Conservation (phyloP, 2,329 filamentous ascomycete species). For the Penicillium janthinellum region DNA sequence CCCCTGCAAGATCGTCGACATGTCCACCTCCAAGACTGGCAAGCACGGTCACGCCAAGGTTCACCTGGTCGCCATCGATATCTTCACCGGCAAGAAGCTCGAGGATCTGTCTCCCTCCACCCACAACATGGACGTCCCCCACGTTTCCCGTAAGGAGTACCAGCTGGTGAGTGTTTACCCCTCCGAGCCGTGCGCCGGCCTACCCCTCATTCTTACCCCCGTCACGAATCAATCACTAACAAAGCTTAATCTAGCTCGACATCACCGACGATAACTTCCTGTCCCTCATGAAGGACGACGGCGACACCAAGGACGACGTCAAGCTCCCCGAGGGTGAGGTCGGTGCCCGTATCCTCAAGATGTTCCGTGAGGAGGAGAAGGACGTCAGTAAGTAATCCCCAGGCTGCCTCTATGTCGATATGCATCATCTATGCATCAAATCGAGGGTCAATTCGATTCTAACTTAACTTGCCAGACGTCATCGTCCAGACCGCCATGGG, state of each 20-base stretch:
- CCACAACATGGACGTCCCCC: conserved; percentile 83
- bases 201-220: not conserved
- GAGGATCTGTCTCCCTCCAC: conserved; percentile 99
- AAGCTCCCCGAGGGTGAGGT: conserved; percentile 87
- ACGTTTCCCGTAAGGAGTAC: conserved; percentile 87
- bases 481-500: conserved; percentile 94
- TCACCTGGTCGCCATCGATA: conserved; percentile 95
- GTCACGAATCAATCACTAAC: conserved; percentile 1
- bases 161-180: conserved; percentile 72
- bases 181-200: not conserved
- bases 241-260: conserved; percentile 66
- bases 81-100: conserved; percentile 99
- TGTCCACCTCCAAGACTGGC: conserved; percentile 99
- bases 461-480: conserved; percentile 63
- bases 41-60: conserved; percentile 99
- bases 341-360: conserved; percentile 80
- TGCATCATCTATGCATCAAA: too few species aligned
- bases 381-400: conserved; percentile 75
- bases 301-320: conserved; percentile 91
- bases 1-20: conserved; percentile 99
- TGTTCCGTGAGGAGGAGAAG: conserved; percentile 83
- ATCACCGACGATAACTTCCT: conserved; percentile 94
- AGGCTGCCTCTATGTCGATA: too few species aligned
- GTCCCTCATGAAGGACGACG: conserved; percentile 85
- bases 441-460: not conserved